These are phyloP conservation scores for Lepidium sativum DNA, from an alignment of 345 rosid genomes.

Conservation along the genomic window DNA sequence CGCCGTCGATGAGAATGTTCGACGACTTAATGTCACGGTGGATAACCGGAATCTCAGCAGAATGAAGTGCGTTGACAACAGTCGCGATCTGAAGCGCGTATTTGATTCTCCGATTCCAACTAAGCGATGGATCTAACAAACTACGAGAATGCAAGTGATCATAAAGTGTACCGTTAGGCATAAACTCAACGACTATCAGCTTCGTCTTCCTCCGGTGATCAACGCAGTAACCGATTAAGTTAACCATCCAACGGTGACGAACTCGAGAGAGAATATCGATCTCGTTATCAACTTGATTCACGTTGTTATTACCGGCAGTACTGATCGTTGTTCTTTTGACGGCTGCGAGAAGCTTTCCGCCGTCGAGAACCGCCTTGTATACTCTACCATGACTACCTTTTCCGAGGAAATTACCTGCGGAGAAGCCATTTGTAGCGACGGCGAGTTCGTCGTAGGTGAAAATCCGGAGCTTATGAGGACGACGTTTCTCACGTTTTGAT, in stretches of 20 bases:
- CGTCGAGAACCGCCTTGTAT: constrained; percentile 60
- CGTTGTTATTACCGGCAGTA: constrained; percentile 44
- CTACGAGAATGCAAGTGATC: constrained; percentile 56
- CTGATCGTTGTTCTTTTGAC: constrained; percentile 48
- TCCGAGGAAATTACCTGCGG: constrained; percentile 56
- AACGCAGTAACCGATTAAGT: constrained; percentile 64
- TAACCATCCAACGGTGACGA: constrained; percentile 57
- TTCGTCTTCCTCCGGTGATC: constrained; percentile 30
- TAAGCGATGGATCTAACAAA: background rate
- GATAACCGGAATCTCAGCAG: constrained; percentile 58
- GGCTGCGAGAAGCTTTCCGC: constrained; percentile 60
- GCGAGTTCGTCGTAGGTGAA: constrained; percentile 50
- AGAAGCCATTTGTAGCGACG: constrained; percentile 54
- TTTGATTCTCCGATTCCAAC: constrained; percentile 51
- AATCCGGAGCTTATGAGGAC: constrained; percentile 21
- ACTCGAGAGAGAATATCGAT: constrained; percentile 63
- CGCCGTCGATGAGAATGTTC: constrained; percentile 58
- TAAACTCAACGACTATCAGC: constrained; percentile 66
- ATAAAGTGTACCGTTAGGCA: constrained; percentile 74
- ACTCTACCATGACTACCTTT: constrained; percentile 87
- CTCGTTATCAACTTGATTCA: constrained; percentile 39
- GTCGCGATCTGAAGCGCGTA: constrained; percentile 62
- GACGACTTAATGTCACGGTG: constrained; percentile 88
- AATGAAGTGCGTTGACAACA: constrained; percentile 55
- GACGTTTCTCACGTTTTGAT: background rate